Evolutionary conservation across 148 eudicot species (phyloP).

Genomic region (Tetragonia tetragonoides): DNA sequence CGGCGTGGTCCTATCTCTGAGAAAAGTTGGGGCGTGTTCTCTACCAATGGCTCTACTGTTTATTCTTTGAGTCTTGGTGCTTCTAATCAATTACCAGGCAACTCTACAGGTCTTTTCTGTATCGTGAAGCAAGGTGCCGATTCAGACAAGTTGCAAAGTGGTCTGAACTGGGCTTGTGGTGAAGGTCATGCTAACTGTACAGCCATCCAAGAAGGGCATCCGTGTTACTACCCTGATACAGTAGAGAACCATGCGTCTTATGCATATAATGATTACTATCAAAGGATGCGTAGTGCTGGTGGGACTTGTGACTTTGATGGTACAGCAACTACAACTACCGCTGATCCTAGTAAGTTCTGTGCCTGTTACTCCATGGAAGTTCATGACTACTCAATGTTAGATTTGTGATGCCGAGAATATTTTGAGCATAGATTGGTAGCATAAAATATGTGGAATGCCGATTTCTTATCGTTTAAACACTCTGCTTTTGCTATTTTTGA

Average conservation of each 20-base stretch:
- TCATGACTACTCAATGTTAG: neutral
- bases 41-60: conserved; percentile 66
- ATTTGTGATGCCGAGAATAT: neutral
- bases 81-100: conserved; percentile 35
- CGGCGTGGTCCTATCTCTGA: conserved; percentile 74
- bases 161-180: conserved; percentile 95
- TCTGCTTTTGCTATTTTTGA: neutral
- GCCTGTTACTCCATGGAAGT: no score
- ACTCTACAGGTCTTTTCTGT: conserved; percentile 64
- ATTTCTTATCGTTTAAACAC: no score
- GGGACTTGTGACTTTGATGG: conserved; percentile 96
- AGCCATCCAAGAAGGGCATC: conserved; percentile 76
- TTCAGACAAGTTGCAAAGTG: conserved; percentile 51
- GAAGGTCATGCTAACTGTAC: conserved; percentile 78
- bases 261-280: conserved; percentile 94
- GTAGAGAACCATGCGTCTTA: conserved; percentile 87
- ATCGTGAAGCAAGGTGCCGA: conserved; percentile 64
- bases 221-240: conserved; percentile 78
- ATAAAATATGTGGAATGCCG: neutral
- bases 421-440: neutral
- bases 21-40: conserved; percentile 74
- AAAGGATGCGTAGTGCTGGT: conserved; percentile 67
- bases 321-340: conserved; percentile 56
- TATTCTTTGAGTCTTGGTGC: conserved; percentile 54
- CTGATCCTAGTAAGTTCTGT: conserved; percentile 79